Conservation (phyloP, 352 stramenopile species). For the Phytophthora boehmeriae region DNA sequence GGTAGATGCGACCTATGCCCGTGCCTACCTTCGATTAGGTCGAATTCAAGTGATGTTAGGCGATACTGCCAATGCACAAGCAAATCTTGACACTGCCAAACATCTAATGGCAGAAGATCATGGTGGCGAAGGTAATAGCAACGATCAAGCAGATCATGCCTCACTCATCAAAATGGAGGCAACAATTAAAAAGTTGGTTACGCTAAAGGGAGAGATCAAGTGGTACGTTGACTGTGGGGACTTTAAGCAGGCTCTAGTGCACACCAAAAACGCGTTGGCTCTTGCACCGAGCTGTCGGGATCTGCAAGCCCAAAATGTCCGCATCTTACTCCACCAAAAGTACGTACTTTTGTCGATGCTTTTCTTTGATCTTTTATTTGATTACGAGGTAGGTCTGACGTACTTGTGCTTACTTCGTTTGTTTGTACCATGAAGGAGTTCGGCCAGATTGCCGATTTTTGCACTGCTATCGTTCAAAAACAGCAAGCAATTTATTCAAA, state of each 20-base stretch:
- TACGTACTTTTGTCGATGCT: slow-evolving; percentile 30
- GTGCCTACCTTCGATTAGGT: slow-evolving; percentile 70
- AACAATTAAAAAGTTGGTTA: slow-evolving; percentile 53
- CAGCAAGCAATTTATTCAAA: slow-evolving; percentile 35
- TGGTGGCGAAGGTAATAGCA: slow-evolving; percentile 14
- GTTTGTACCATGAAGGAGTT: slow-evolving; percentile 50
- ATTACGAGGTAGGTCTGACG: slow-evolving; percentile 7
- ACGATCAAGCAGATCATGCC: slow-evolving; percentile 45
- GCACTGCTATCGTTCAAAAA: slow-evolving; percentile 54
- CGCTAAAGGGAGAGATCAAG: slow-evolving; percentile 60
- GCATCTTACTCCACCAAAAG: slow-evolving; percentile 70
- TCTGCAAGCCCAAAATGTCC: slow-evolving; percentile 69
- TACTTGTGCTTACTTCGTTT: slow-evolving; percentile 3
- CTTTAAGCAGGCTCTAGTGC: slow-evolving; percentile 46
- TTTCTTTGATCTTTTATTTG: neutral
- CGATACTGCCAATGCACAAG: slow-evolving; percentile 55
- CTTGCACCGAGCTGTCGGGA: slow-evolving; percentile 57
- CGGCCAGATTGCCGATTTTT: slow-evolving; percentile 54
- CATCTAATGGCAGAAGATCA: slow-evolving; percentile 36
- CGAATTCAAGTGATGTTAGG: slow-evolving; percentile 77
- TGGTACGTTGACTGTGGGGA: slow-evolving; percentile 59
- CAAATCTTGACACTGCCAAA: slow-evolving; percentile 53
- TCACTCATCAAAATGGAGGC: slow-evolving; percentile 63
- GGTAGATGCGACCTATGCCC: slow-evolving; percentile 68
- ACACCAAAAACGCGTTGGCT: slow-evolving; percentile 55